Evolutionary conservation across 257 asterid genomes (phyloP), one percentile per base, ranked within the genome.

Genomic region (Buddleja alternifolia): DNA sequence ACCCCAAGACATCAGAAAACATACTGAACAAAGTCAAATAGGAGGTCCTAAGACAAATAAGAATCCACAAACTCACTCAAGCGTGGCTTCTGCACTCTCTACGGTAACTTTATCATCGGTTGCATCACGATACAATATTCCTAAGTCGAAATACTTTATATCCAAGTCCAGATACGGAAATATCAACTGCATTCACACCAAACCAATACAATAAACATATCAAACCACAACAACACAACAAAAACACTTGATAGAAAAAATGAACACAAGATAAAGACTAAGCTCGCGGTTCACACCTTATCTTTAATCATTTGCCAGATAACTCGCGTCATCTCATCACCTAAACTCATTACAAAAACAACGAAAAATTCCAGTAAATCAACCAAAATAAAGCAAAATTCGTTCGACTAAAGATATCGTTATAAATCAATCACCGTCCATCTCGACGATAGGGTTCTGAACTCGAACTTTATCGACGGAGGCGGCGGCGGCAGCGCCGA

Each of bases 11-110:
- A 58, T 14, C 40, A 20, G 16, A 55, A 32, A 53, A 23, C 37
- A 54, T 34, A 10, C 51, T 21, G n/a, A 45, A 14, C 2, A 11
- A 37, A 19, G 14, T 32, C 68, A 63, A 32, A 17, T 8, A 46
- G 10, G 20, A 60, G 8, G 36, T 23, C 8, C 8, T 29, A 39
- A 16, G 9, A 58, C 45, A 58, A 41, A 41, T 9, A 21, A 20
- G 36, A 36, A 14, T 52, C 16, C 0, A 37, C 24, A 60, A 17
- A 86, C 95, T 81, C 74, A 92, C 98, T 88, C 73, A n/a, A 90
- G 95, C 37, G 98, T 84, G 66, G 97, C 97, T 81, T 90, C 96
- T 29, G 98, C 98, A 77, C 98, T 92, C 81, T 92, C 97, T 3
- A 82, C 80, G 0, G 98, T 92, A 55, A 92, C 95, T 65, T 73